A percentile compares a stretch with the other conserved stretches of the same genome.
These are phyloP conservation scores for Candida wancherniae DNA, from an alignment of 805 yeast species.

Conservation along the genomic window DNA sequence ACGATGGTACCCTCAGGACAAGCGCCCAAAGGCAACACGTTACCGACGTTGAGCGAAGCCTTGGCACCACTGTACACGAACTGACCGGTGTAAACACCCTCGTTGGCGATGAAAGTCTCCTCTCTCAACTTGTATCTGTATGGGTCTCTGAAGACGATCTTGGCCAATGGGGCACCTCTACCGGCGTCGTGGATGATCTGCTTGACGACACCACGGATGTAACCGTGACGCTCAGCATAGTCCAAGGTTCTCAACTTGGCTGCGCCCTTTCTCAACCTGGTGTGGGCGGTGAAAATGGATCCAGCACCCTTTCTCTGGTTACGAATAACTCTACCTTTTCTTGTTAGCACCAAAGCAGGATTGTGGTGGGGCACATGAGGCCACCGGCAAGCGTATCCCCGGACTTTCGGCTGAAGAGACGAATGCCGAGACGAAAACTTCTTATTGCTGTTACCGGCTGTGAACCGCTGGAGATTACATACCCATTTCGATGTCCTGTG, in stretches of 20 bases:
- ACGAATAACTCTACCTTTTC: conserved; percentile 99
- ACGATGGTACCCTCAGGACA: conserved; percentile 99
- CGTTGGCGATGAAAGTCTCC: conserved; percentile 98
- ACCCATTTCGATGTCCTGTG: conserved; percentile 18
- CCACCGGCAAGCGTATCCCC: too few species aligned
- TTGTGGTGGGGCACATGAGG: too few species aligned
- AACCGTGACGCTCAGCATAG: conserved; percentile 99
- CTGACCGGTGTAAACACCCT: conserved; percentile 99
- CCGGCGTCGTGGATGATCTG: conserved; percentile 99
- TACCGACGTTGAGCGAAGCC: conserved; percentile 95
- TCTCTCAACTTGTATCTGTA: conserved; percentile 97
- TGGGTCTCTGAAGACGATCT: conserved; percentile 83
- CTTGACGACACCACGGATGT: conserved; percentile 98
- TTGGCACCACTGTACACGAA: conserved; percentile 98
- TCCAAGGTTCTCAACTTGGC: conserved; percentile 99
- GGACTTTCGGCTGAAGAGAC: too few species aligned
- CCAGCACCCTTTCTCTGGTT: conserved; percentile 99
- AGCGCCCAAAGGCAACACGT: conserved; percentile 93
- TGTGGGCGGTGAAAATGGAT: conserved; percentile 98
- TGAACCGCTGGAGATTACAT: conserved; percentile 13
- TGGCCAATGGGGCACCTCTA: conserved; percentile 99
- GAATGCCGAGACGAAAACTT: too few species aligned
- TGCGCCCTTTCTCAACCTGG: conserved; percentile 99
- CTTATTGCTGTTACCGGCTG: too few species aligned
- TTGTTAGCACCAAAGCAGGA: too few species aligned